Conservation (phyloP, 257 asterid genomes). For the Solanum etuberosum region DNA sequence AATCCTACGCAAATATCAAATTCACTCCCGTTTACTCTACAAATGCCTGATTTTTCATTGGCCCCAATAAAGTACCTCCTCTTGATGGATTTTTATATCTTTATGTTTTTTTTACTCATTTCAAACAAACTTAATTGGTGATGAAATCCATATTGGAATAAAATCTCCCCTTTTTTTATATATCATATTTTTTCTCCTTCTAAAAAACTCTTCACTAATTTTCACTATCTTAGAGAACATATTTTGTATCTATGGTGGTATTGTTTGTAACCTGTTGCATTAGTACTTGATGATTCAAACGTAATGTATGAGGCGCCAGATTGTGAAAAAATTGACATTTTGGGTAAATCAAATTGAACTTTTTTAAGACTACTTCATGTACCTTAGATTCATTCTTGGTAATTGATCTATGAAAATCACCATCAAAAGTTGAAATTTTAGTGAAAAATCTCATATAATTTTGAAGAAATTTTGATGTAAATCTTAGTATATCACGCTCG, state of each 20-base stretch:
- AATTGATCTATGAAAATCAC: not conserved
- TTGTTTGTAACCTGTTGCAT: not conserved
- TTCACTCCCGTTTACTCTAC: not conserved
- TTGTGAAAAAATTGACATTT: slow-evolving; percentile 56
- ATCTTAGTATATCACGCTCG: not conserved
- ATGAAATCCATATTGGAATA: not conserved
- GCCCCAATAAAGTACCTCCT: not conserved
- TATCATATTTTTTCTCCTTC: not conserved
- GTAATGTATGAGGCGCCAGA: slow-evolving; percentile 67
- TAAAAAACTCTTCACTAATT: not conserved
- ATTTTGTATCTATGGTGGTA: not conserved
- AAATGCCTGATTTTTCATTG: slow-evolving; percentile 9
- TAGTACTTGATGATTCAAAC: not conserved
- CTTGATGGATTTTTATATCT: not conserved
- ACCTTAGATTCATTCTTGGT: not conserved
- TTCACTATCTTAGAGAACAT: not conserved
- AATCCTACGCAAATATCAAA: slow-evolving; percentile 6
- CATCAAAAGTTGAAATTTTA: not conserved
- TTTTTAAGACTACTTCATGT: not conserved
- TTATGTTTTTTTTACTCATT: not conserved
- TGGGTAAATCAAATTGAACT: not conserved
- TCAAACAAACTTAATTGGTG: not conserved
- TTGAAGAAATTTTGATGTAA: not conserved
- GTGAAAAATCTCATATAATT: not conserved
- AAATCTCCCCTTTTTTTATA: not conserved